Evolutionary conservation across 257 asterid genomes (phyloP).

Genomic region (Solanum sejunctum): DNA sequence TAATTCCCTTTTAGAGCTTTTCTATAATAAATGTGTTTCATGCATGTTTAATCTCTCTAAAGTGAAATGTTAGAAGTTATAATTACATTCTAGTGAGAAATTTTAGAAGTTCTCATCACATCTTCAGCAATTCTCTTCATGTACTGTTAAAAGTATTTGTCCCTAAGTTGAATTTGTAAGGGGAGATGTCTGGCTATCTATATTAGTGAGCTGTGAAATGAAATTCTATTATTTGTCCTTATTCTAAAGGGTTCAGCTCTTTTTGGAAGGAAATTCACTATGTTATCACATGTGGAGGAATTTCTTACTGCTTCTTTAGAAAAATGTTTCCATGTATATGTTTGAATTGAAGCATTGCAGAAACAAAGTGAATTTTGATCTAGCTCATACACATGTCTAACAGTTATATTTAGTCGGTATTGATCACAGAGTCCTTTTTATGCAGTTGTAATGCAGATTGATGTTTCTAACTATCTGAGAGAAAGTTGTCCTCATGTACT

Average conservation of each 20-base stretch:
- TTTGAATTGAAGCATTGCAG: neutral
- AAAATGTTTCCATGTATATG: neutral
- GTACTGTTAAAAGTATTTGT: neutral
- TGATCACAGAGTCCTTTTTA: neutral
- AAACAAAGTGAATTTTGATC: neutral
- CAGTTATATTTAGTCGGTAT: neutral
- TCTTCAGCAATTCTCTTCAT: neutral
- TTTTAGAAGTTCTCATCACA: neutral
- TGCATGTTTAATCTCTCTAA: neutral
- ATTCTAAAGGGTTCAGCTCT: neutral
- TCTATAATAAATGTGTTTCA: neutral
- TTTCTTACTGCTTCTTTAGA: neutral
- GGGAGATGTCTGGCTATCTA: neutral
- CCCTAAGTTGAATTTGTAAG: neutral
- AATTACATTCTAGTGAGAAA: too few relatives aligned
- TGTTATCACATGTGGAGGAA: neutral
- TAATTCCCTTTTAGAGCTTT: neutral
- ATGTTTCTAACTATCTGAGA: conserved; percentile 77
- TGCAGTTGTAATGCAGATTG: conserved; percentile 98
- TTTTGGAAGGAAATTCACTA: neutral
- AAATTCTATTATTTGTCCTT: neutral
- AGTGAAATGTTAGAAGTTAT: neutral
- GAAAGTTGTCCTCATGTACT: conserved; percentile 84
- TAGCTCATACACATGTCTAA: neutral
- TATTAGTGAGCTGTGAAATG: neutral